phyloP scores from a whole-genome alignment of 176 grass and related monocot species.

The Carex littledalei region DNA sequence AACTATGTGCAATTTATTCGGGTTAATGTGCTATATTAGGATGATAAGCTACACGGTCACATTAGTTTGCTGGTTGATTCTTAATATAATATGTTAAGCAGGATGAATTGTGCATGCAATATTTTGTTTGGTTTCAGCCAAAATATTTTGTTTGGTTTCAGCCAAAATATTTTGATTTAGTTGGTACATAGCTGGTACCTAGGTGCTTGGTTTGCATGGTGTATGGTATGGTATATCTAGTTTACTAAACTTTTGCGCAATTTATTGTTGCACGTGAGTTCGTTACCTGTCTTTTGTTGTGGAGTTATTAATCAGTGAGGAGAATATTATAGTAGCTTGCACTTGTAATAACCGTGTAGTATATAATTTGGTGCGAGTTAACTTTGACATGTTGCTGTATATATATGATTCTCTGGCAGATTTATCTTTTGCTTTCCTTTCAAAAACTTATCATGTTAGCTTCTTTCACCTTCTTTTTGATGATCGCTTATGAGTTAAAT shows the following conservation, averaged over 20 bases:
- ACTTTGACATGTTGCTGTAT: not conserved
- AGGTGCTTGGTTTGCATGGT: not conserved
- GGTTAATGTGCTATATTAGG: not conserved
- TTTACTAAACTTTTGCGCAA: not conserved
- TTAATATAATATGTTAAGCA: not conserved
- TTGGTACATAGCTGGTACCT: not conserved
- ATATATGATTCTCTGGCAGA: not conserved
- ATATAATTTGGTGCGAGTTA: not conserved
- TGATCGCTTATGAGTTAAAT: not conserved
- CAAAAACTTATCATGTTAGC: not conserved
- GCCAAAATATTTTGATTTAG: not conserved
- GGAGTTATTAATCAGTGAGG: not conserved
- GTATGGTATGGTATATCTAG: not conserved
- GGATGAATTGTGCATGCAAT: not conserved
- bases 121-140: too few relatives aligned
- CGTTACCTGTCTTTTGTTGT: not conserved
- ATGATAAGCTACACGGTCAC: not conserved
- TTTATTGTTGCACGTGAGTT: not conserved
- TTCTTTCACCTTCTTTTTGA: not conserved
- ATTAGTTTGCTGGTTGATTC: not conserved
- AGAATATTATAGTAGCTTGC: conserved; percentile 15
- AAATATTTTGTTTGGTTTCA: not conserved
- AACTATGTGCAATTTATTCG: not conserved
- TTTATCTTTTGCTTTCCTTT: not conserved
- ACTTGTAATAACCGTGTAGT: conserved; percentile 2